Evolutionary conservation across 176 grass and related monocot species (phyloP).

Genomic region (Canna indica): DNA sequence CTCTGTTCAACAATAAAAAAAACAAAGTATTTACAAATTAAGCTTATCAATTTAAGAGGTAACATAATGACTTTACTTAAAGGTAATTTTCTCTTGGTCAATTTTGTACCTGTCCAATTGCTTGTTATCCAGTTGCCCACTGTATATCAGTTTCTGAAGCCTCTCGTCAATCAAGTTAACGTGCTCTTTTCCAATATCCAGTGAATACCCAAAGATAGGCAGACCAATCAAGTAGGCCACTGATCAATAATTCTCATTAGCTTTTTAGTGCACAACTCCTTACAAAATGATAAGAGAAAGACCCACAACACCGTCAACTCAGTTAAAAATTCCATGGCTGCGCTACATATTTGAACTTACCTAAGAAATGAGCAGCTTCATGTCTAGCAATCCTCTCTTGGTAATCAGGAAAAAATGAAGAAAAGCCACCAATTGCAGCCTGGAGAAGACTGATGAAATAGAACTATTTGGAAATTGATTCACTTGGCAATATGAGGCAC

Average conservation of each 20-base stretch:
- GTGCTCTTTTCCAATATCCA: slow-evolving; percentile 95
- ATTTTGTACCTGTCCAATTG: slow-evolving; percentile 60
- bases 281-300: background rate
- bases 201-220: slow-evolving; percentile 84
- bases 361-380: slow-evolving; percentile 89
- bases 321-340: background rate
- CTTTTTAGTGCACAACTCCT: slow-evolving; percentile 4
- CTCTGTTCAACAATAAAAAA: background rate
- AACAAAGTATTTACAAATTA: background rate
- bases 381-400: slow-evolving; percentile 89
- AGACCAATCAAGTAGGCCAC: slow-evolving; percentile 86
- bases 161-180: slow-evolving; percentile 75
- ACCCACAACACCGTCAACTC: background rate
- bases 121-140: slow-evolving; percentile 73
- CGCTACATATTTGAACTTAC: slow-evolving; percentile 19
- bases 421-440: slow-evolving; percentile 70
- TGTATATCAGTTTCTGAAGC: slow-evolving; percentile 78
- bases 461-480: background rate
- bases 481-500: background rate
- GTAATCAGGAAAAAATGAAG: slow-evolving; percentile 82
- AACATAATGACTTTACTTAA: background rate
- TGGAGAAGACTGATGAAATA: slow-evolving; percentile 55
- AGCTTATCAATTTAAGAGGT: background rate
- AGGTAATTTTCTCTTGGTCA: background rate
- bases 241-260: slow-evolving; percentile 17